Evolutionary conservation across 2,329 filamentous ascomycete species (phyloP).

Genomic region (Fusarium udum): DNA sequence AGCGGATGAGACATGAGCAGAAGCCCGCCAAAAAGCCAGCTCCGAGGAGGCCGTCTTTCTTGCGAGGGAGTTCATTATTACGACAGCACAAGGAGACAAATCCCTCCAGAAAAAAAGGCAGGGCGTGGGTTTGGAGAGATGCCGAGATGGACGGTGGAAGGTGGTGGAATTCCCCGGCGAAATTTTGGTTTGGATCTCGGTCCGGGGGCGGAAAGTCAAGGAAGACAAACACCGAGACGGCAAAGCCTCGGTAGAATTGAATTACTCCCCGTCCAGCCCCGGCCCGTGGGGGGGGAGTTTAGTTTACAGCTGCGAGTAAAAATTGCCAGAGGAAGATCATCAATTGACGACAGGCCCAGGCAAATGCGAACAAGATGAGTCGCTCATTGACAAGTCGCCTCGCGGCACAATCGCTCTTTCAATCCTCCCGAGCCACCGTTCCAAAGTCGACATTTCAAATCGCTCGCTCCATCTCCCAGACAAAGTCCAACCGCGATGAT

Average conservation of each 20-base stretch:
- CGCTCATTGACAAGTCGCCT: constrained; percentile 55
- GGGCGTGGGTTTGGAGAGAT: constrained; percentile 36
- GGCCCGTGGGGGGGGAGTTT: constrained; percentile 11
- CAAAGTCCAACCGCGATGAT: constrained; percentile 46
- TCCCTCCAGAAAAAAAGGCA: constrained; percentile 45
- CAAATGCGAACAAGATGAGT: constrained; percentile 55
- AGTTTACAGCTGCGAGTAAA: constrained; percentile 34
- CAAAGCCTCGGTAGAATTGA: constrained; percentile 46
- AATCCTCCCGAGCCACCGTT: constrained; percentile 33
- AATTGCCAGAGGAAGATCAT: constrained; percentile 38
- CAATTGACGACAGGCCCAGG: constrained; percentile 29
- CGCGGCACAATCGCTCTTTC: constrained; percentile 52
- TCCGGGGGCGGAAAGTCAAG: constrained; percentile 46
- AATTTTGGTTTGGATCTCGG: constrained; percentile 53
- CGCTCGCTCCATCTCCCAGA: constrained; percentile 53
- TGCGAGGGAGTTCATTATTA: constrained; percentile 59
- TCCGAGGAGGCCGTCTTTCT: constrained; percentile 55
- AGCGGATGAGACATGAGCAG: constrained; percentile 51
- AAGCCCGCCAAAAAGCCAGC: constrained; percentile 53
- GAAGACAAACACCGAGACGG: constrained; percentile 47
- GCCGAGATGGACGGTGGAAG: constrained; percentile 37
- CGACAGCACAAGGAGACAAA: constrained; percentile 37
- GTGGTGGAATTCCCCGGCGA: constrained; percentile 47
- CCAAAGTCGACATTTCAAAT: constrained; percentile 34
- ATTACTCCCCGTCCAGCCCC: neutral